Conservation (phyloP, 495 filamentous ascomycete species). For the Lasiosphaeria ovina region DNA sequence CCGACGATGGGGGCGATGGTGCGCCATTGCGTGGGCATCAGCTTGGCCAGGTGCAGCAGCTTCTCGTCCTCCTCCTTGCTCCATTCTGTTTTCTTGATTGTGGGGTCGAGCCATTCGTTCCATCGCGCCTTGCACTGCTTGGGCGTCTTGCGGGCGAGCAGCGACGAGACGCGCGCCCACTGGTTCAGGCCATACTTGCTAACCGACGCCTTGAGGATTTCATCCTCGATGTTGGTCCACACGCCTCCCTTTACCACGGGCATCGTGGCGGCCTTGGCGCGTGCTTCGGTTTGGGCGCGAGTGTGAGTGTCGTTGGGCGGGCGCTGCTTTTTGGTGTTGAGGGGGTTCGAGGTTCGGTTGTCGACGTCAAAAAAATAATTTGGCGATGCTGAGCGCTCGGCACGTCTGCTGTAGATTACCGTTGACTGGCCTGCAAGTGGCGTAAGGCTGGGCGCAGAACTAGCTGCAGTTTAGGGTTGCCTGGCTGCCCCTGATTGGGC, state of each 20-base stretch:
- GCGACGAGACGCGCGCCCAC: slow-evolving; percentile 97
- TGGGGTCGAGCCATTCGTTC: slow-evolving; percentile 97
- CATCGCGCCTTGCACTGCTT: slow-evolving; percentile 99
- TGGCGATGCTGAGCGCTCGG: background rate
- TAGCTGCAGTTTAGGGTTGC: background rate
- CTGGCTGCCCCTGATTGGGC: background rate
- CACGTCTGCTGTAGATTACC: background rate
- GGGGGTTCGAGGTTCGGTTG: background rate
- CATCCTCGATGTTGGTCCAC: slow-evolving; percentile 79
- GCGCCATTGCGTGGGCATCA: slow-evolving; percentile 99
- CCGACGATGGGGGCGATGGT: slow-evolving; percentile 97
- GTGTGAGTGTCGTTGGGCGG: background rate
- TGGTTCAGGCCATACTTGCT: slow-evolving; percentile 98
- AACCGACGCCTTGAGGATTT: slow-evolving; percentile 94
- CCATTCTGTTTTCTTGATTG: slow-evolving; percentile 98
- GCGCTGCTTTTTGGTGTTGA: background rate
- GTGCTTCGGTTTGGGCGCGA: background rate
- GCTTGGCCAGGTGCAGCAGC: slow-evolving; percentile 89
- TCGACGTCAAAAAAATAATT: background rate
- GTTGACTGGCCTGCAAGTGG: background rate
- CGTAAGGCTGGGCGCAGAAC: background rate
- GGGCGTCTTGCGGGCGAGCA: slow-evolving; percentile 94
- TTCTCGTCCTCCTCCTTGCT: slow-evolving; percentile 98
- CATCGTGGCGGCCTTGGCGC: slow-evolving; percentile 55
- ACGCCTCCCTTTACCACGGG: slow-evolving; percentile 98